Evolutionary conservation across 371 early-diverging fungal genomes (phyloP).

Genomic region (Mortierella sp.): DNA sequence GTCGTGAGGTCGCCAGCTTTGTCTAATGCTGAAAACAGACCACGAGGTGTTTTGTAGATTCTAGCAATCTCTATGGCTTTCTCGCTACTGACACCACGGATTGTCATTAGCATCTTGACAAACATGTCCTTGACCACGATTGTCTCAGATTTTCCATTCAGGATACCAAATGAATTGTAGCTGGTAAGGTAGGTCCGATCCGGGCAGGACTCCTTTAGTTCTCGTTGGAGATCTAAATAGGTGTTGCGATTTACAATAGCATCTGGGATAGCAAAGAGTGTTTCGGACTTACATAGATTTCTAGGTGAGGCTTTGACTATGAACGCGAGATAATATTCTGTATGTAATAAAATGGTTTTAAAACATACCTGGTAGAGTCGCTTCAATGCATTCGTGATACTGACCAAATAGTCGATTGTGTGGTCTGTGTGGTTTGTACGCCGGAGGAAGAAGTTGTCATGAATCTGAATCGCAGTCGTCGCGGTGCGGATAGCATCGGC

Average conservation of each 20-base stretch:
- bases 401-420: slow-evolving; percentile 80
- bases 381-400: slow-evolving; percentile 67
- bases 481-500: slow-evolving; percentile 75
- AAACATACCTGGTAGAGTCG: slow-evolving; percentile 59
- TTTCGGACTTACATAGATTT: slow-evolving; percentile 19
- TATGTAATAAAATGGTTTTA: neutral
- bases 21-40: slow-evolving; percentile 62
- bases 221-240: slow-evolving; percentile 64
- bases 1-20: neutral
- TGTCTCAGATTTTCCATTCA: slow-evolving; percentile 80
- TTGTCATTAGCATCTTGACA: slow-evolving; percentile 83
- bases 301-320: neutral
- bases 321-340: slow-evolving; percentile 5
- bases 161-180: slow-evolving; percentile 68
- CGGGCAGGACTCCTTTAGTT: slow-evolving; percentile 57
- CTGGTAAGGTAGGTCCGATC: slow-evolving; percentile 62
- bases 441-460: slow-evolving; percentile 83
- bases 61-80: slow-evolving; percentile 80
- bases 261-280: slow-evolving; percentile 72
- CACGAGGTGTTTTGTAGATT: slow-evolving; percentile 77
- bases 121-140: slow-evolving; percentile 79
- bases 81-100: slow-evolving; percentile 86
- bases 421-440: slow-evolving; percentile 79
- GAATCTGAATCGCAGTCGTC: slow-evolving; percentile 75
- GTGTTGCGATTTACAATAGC: slow-evolving; percentile 63